Conservation (phyloP, 768 basidiomycete species). For the Calvatia gigantea region DNA sequence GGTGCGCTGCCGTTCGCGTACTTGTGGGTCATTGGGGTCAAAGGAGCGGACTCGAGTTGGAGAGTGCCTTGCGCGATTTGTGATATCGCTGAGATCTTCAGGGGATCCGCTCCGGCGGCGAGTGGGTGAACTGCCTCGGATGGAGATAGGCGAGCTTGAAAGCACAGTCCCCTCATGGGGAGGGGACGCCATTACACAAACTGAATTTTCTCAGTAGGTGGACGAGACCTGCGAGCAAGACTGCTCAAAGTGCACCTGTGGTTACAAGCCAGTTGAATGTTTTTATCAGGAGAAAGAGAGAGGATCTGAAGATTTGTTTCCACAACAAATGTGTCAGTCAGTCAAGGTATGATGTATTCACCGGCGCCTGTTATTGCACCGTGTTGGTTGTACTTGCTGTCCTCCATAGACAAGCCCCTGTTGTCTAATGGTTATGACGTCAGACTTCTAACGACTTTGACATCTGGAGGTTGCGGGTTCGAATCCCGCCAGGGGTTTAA, state of each 20-base stretch:
- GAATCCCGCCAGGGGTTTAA: slow-evolving; percentile 74
- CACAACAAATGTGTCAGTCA: too few relatives aligned
- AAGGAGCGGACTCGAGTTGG: slow-evolving; percentile 60
- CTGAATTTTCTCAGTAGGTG: too few relatives aligned
- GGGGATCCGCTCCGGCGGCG: slow-evolving; percentile 37
- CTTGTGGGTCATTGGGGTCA: slow-evolving; percentile 70
- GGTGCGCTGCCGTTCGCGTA: slow-evolving; percentile 82
- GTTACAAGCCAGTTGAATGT: too few relatives aligned
- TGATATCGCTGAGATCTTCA: slow-evolving; percentile 37
- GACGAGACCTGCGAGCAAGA: too few relatives aligned
- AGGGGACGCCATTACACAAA: slow-evolving; percentile 34
- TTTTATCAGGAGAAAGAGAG: too few relatives aligned
- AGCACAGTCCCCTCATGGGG: slow-evolving; percentile 27
- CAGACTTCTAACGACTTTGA: slow-evolving; percentile 65
- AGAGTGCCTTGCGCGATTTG: slow-evolving; percentile 48
- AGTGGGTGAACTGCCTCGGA: slow-evolving; percentile 34
- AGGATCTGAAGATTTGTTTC: too few relatives aligned
- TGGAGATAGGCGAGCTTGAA: slow-evolving; percentile 42
- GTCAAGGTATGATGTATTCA: too few relatives aligned
- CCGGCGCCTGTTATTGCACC: neutral
- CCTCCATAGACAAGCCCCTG: slow-evolving; percentile 45
- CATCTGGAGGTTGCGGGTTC: slow-evolving; percentile 87
- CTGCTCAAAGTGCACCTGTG: too few relatives aligned
- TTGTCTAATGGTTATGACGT: slow-evolving; percentile 92
- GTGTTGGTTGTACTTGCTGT: neutral